Percentiles rank a stretch among this genome's conserved stretches.
Conservation (phyloP, 345 rosid genomes). For the Gossypium raimondii region DNA sequence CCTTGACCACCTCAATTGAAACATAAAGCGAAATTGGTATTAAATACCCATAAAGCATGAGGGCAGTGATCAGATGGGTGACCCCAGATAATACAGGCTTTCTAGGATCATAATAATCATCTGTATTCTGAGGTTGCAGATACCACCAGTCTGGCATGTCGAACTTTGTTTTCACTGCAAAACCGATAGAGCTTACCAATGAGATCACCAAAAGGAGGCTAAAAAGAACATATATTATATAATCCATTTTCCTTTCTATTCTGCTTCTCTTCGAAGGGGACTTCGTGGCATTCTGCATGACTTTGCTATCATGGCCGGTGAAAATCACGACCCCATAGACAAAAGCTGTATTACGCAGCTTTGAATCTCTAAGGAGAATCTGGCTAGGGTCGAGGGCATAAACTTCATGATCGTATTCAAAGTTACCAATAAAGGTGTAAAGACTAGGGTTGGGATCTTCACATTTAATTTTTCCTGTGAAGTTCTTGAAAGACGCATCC, state of each 20-base stretch:
- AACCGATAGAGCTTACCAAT: conserved; percentile 78
- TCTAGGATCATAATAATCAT: conserved; percentile 50
- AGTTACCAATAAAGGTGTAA: conserved; percentile 80
- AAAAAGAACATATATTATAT: conserved; percentile 81
- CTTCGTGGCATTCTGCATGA: conserved; percentile 82
- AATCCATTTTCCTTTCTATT: conserved; percentile 86
- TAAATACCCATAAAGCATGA: conserved; percentile 93
- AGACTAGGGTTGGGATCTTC: conserved; percentile 96
- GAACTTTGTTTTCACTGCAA: conserved; percentile 69
- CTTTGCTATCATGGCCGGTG: conserved; percentile 92
- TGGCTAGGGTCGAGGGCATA: conserved; percentile 79
- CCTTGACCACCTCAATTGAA: conserved; percentile 95
- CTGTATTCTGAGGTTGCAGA: conserved; percentile 48
- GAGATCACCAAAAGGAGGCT: conserved; percentile 65
- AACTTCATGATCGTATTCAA: conserved; percentile 57
- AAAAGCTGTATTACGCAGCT: conserved; percentile 81
- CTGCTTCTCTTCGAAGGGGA: conserved; percentile 90
- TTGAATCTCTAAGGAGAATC: conserved; percentile 94
- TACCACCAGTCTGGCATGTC: conserved; percentile 87
- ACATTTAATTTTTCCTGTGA: conserved; percentile 59
- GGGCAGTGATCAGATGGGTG: conserved; percentile 84
- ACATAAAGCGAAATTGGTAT: conserved; percentile 96
- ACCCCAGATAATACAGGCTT: conserved; percentile 61
- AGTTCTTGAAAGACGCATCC: conserved; percentile 58
- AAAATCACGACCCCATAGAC: conserved; percentile 79